Percentiles rank a stretch among this genome's conserved stretches.
Conservation (phyloP, 164 flowering plant species). For the Magnolia changhungtana region DNA sequence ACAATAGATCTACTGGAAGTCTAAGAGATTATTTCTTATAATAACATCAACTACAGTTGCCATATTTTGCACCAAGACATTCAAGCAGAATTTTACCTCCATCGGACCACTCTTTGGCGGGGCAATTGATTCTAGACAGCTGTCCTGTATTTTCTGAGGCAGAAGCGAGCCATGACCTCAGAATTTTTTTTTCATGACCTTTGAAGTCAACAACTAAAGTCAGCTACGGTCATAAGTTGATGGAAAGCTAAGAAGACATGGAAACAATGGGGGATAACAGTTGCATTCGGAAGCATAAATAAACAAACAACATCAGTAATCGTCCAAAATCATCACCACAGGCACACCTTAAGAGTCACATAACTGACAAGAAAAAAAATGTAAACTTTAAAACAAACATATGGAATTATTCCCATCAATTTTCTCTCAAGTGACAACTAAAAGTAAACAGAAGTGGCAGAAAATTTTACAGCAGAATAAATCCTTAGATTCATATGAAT, state of each 20-base stretch:
- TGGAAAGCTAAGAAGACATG: not conserved
- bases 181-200: conserved; percentile 50
- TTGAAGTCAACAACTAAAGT: conserved; percentile 11
- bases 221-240: not conserved
- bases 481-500: not conserved
- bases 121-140: conserved; percentile 4
- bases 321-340: no score
- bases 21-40: not conserved
- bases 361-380: not conserved
- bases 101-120: conserved; percentile 15
- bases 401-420: not conserved
- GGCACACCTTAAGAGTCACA: no score
- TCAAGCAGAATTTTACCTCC: conserved; percentile 32
- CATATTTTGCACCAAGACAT: not conserved
- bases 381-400: not conserved
- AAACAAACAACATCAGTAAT: not conserved
- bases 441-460: not conserved
- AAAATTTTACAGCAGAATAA: not conserved
- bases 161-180: conserved; percentile 67
- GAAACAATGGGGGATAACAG: not conserved
- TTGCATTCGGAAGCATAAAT: not conserved
- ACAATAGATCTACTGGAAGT: not conserved
- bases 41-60: not conserved
- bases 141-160: conserved; percentile 31
- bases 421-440: not conserved